Percentiles rank a stretch among this genome's conserved stretches.
Conservation (phyloP, 1,139 yeast genomes). For the Insectozyma bohioensis region DNA sequence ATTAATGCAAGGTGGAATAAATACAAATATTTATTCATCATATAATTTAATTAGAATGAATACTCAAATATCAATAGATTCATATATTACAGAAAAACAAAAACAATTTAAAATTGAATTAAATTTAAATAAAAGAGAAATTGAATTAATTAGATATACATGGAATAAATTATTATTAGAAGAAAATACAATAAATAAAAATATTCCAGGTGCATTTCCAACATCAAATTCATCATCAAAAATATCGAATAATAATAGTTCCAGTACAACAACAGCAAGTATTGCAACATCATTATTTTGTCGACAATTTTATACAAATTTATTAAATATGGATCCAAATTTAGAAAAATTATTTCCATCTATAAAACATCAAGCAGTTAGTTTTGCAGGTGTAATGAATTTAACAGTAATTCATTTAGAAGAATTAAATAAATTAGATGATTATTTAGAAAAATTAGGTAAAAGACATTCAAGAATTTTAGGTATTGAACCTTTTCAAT, state of each 20-base stretch:
- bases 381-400: constrained; percentile 80
- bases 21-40: constrained; percentile 10
- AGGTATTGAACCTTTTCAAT: constrained; percentile 71
- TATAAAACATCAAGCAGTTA: constrained; percentile 68
- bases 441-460: constrained; percentile 62
- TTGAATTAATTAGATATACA: constrained; percentile 41
- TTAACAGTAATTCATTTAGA: constrained; percentile 53
- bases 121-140: constrained; percentile 31
- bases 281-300: constrained; percentile 54
- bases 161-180: constrained; percentile 48
- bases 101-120: constrained; percentile 27
- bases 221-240: constrained; percentile 2
- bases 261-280: constrained; percentile 18
- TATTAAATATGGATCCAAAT: constrained; percentile 52
- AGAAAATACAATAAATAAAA: constrained; percentile 17
- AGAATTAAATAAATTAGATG: constrained; percentile 48
- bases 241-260: too few relatives aligned
- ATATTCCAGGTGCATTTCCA: constrained; percentile 12
- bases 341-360: constrained; percentile 62
- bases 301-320: constrained; percentile 61
- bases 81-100: constrained; percentile 16
- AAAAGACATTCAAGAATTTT: constrained; percentile 75
- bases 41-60: constrained; percentile 46
- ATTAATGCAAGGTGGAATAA: background rate
- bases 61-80: constrained; percentile 44